Conservation (phyloP, 2,329 filamentous ascomycete genomes). For the Aureobasidium sp. region DNA sequence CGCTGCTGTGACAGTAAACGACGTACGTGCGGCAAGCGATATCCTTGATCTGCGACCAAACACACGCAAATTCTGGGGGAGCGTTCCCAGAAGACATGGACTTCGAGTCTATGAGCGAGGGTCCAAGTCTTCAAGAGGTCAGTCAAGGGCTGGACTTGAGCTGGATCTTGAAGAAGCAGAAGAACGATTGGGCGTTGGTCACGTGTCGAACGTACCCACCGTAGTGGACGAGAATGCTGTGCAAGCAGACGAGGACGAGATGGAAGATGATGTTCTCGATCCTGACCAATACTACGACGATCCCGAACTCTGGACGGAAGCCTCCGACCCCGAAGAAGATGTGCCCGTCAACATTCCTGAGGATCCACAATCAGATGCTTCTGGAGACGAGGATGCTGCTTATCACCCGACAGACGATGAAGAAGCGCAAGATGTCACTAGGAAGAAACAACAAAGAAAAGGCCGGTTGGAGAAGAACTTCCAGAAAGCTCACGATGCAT, state of each 20-base stretch:
- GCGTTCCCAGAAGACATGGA: constrained; percentile 42
- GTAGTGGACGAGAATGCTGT: background rate
- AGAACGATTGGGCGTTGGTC: constrained; percentile 24
- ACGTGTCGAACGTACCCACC: background rate
- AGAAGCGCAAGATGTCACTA: constrained; percentile 7
- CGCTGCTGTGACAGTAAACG: constrained; percentile 25
- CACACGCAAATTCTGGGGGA: constrained; percentile 42
- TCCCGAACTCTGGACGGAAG: constrained; percentile 19
- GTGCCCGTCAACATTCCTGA: background rate
- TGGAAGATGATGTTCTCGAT: constrained; percentile 24
- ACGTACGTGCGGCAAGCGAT: constrained; percentile 47
- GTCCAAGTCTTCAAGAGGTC: background rate
- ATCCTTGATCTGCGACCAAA: constrained; percentile 43
- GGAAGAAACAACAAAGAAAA: background rate
- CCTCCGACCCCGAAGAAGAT: constrained; percentile 15
- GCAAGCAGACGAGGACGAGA: constrained; percentile 11
- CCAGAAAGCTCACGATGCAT: constrained; percentile 28
- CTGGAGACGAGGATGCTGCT: background rate
- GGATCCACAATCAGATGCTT: background rate
- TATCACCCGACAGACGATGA: background rate
- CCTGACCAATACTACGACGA: constrained; percentile 44
- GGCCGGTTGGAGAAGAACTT: constrained; percentile 2
- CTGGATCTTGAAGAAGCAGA: constrained; percentile 35
- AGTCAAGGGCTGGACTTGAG: constrained; percentile 13
- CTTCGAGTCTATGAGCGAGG: constrained; percentile 37